These are phyloP conservation scores for Penicillium roqueforti DNA, from an alignment of 495 filamentous ascomycete species.

Conservation along the genomic window DNA sequence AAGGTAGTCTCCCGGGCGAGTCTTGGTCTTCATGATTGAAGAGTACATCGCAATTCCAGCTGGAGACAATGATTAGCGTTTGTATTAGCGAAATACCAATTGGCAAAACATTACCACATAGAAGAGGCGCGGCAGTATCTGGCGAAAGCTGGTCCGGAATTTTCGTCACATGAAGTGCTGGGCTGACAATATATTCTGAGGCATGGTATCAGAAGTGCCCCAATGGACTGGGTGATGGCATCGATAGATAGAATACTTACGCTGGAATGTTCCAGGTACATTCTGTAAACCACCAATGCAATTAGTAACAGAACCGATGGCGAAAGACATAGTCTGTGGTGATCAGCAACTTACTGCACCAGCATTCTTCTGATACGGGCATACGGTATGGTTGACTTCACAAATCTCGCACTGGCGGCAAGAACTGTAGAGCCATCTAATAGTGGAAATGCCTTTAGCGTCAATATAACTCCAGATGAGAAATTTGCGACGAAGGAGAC, in stretches of 20 bases:
- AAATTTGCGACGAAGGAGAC: constrained; percentile 4
- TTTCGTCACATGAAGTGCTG: constrained; percentile 37
- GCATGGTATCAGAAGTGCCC: neutral
- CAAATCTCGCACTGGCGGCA: constrained; percentile 46
- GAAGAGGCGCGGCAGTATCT: constrained; percentile 36
- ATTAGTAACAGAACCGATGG: neutral
- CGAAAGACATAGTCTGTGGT: neutral
- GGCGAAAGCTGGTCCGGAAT: constrained; percentile 34
- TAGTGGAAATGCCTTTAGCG: neutral
- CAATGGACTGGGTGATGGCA: neutral
- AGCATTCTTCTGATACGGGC: constrained; percentile 42
- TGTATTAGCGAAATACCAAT: neutral
- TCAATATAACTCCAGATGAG: neutral
- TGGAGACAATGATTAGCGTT: constrained; percentile 4
- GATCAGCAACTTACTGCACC: constrained; percentile 29
- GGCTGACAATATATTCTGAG: constrained; percentile 40
- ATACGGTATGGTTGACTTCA: constrained; percentile 42
- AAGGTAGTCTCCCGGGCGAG: constrained; percentile 39
- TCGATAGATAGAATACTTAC: constrained; percentile 16
- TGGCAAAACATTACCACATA: constrained; percentile 33
- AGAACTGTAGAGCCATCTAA: constrained; percentile 44
- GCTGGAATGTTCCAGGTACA: constrained; percentile 45
- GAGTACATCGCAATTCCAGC: constrained; percentile 48
- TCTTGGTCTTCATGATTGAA: constrained; percentile 43
- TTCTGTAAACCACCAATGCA: constrained; percentile 22